phyloP scores from a whole-genome alignment of 2,329 filamentous ascomycete species.

The Dendrostoma leiphaemia region DNA sequence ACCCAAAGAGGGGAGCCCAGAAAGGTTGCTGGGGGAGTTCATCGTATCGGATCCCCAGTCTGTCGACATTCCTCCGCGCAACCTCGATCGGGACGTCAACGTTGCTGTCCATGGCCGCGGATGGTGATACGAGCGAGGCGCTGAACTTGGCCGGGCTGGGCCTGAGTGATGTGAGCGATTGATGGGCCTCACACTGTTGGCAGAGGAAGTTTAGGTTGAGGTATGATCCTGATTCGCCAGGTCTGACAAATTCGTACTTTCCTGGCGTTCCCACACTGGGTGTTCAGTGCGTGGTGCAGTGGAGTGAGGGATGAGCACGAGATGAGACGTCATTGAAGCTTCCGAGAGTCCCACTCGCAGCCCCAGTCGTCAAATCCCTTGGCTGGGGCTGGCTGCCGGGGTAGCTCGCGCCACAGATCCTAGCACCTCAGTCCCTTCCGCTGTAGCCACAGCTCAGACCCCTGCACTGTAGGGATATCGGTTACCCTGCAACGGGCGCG shows the following conservation, averaged over 20 bases:
- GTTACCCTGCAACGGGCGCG: conserved; percentile 6
- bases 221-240: too few species aligned
- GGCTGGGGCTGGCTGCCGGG: neutral
- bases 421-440: neutral
- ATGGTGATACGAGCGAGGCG: neutral
- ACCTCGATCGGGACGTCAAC: neutral
- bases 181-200: neutral
- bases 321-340: conserved; percentile 12
- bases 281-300: neutral
- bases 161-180: neutral
- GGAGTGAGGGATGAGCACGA: neutral
- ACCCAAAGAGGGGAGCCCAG: conserved; percentile 2
- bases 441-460: conserved; percentile 7
- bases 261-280: too few species aligned
- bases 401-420: conserved; percentile 13
- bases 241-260: too few species aligned
- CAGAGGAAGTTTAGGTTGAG: too few species aligned
- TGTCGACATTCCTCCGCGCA: conserved; percentile 12
- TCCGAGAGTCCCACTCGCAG: neutral
- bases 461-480: conserved; percentile 7
- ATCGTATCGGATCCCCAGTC: conserved; percentile 17
- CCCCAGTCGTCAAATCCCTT: neutral
- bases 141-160: neutral
- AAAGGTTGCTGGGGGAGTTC: conserved; percentile 11
- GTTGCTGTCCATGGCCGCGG: neutral